Conservation (phyloP, 129 eudicot species). For the Pittosporum tobira region DNA sequence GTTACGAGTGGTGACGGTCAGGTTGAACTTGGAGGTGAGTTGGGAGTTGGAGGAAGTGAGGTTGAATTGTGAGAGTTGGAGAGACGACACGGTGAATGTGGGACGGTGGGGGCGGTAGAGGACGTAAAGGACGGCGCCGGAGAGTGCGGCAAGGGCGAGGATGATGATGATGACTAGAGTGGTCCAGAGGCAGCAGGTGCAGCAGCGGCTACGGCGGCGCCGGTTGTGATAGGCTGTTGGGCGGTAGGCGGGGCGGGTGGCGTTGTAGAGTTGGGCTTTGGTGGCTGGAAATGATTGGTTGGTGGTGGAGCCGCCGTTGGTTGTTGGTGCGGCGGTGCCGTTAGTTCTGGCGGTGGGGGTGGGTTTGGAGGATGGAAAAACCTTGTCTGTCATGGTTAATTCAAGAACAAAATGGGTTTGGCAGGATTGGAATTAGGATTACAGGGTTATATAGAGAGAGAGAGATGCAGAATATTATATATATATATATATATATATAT, state of each 20-base stretch:
- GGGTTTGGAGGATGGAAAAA: conserved; percentile 51
- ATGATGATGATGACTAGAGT: conserved; percentile 36
- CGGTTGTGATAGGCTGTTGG: conserved; percentile 32
- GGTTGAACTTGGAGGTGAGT: conserved; percentile 37
- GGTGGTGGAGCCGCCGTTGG: conserved; percentile 12
- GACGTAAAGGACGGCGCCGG: conserved; percentile 52
- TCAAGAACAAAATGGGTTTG: too few species aligned
- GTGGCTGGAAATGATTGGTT: conserved; percentile 51
- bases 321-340: conserved; percentile 18
- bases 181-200: conserved; percentile 52
- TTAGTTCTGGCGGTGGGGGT: conserved; percentile 20
- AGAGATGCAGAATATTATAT: too few species aligned
- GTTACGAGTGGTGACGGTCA: conserved; percentile 49
- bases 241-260: conserved; percentile 62
- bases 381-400: conserved; percentile 51
- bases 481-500: neutral
- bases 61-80: conserved; percentile 52
- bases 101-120: conserved; percentile 83
- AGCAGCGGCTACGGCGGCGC: conserved; percentile 56
- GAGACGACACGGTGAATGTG: conserved; percentile 48
- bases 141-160: conserved; percentile 49
- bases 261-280: conserved; percentile 66
- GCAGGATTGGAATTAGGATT: too few species aligned
- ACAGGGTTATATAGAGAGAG: too few species aligned
- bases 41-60: conserved; percentile 33